phyloP scores from a whole-genome alignment of 345 rosid species.

The Gossypium turneri region DNA sequence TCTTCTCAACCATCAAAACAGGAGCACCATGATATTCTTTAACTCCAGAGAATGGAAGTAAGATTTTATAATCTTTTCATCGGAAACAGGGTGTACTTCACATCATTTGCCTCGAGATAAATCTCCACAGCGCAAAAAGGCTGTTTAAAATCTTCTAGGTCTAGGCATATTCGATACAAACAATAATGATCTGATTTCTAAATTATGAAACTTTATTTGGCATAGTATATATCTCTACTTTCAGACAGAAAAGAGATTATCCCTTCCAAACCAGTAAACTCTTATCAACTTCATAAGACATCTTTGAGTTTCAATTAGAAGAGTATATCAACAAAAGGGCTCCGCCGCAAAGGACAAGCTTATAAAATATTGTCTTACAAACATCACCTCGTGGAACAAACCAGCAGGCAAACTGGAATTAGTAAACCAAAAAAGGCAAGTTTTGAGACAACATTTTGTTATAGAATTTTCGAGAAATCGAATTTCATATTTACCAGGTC shows the following conservation, averaged over 20 bases:
- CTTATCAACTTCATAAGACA: background rate
- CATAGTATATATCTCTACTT: background rate
- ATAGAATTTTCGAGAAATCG: background rate
- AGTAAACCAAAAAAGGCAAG: background rate
- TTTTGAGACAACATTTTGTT: background rate
- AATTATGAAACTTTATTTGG: background rate
- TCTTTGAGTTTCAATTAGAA: background rate
- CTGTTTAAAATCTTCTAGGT: background rate
- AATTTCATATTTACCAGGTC: background rate
- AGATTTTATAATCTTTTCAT: background rate
- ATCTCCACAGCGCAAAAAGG: background rate
- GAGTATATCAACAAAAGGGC: background rate
- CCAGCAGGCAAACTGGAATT: background rate
- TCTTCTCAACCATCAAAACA: background rate
- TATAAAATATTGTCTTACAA: background rate
- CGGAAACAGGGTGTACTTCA: background rate
- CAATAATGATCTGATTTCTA: background rate
- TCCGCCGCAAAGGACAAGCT: background rate
- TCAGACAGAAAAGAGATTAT: background rate
- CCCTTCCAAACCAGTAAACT: background rate
- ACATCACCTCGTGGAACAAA: background rate
- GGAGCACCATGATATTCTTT: background rate
- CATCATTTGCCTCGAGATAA: background rate
- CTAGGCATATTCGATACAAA: background rate
- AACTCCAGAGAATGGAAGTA: background rate